A percentile compares a stretch with the other conserved stretches of the same genome.
Conservation (phyloP, 768 basidiomycete species). For the Atractiella rhizophila region DNA sequence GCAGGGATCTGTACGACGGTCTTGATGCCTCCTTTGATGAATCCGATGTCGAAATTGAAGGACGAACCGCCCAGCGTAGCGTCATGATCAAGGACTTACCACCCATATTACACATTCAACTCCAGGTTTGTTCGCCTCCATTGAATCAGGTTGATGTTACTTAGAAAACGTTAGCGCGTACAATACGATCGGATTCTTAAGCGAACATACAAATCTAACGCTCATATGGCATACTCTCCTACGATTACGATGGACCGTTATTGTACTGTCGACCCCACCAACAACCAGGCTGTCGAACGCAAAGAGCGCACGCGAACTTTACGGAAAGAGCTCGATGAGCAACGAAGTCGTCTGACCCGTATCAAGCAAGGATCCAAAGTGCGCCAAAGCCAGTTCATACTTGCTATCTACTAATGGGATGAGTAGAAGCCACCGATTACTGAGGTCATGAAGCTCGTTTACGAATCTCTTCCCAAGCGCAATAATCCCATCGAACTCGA, state of each 20-base stretch:
- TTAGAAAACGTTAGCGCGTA: slow-evolving; percentile 36
- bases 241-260: slow-evolving; percentile 78
- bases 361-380: slow-evolving; percentile 6
- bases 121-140: slow-evolving; percentile 38
- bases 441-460: not conserved
- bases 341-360: slow-evolving; percentile 31
- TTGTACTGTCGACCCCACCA: slow-evolving; percentile 25
- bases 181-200: slow-evolving; percentile 82
- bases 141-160: not conserved
- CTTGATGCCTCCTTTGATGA: slow-evolving; percentile 76
- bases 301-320: slow-evolving; percentile 43
- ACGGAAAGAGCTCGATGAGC: slow-evolving; percentile 37
- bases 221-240: slow-evolving; percentile 72
- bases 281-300: slow-evolving; percentile 44
- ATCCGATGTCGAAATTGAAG: slow-evolving; percentile 48
- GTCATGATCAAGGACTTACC: slow-evolving; percentile 63
- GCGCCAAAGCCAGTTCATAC: no score
- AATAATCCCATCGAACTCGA: no score
- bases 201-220: slow-evolving; percentile 85
- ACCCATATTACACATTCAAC: slow-evolving; percentile 74
- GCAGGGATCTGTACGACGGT: slow-evolving; percentile 80
- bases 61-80: slow-evolving; percentile 65
- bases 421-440: slow-evolving; percentile 1
- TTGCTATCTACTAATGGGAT: no score
- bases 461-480: slow-evolving; percentile 1